Evolutionary conservation across 73 alveolate genomes (phyloP).

Genomic region (Tetrahymena elliotti): DNA sequence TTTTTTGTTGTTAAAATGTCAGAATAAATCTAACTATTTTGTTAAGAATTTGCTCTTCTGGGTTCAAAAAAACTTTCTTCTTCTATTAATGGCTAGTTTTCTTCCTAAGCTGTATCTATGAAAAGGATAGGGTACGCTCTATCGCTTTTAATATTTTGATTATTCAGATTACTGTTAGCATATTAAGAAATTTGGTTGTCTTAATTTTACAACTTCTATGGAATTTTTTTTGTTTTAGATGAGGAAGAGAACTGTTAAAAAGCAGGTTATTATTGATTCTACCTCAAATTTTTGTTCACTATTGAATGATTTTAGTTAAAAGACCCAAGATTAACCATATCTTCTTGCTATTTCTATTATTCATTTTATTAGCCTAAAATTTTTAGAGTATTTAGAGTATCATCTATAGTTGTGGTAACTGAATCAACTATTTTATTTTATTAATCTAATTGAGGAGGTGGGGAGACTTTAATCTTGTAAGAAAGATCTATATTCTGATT

Average conservation of each 20-base stretch:
- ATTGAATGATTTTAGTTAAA: not conserved
- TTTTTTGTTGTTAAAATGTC: not conserved
- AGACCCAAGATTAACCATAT: not conserved
- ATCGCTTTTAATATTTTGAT: not conserved
- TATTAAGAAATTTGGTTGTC: not conserved
- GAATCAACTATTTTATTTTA: not conserved
- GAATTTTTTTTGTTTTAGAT: not conserved
- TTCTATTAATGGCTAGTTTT: not conserved
- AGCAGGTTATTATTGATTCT: not conserved
- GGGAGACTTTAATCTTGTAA: not conserved
- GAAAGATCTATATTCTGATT: not conserved
- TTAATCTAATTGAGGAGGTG: not conserved
- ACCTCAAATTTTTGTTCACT: not conserved
- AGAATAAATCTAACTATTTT: not conserved
- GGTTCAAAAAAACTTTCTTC: not conserved
- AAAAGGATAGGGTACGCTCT: not conserved
- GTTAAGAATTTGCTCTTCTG: not conserved
- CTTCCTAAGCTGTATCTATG: not conserved
- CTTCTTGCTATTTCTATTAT: not conserved
- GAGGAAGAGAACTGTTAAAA: too few species aligned
- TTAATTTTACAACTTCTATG: not conserved
- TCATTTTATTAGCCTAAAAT: not conserved
- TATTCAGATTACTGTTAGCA: not conserved
- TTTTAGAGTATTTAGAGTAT: not conserved
- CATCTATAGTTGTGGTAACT: not conserved